Base-by-base conservation (phyloP, 331 rosid genomes). In the Malus hybrid region DNA sequence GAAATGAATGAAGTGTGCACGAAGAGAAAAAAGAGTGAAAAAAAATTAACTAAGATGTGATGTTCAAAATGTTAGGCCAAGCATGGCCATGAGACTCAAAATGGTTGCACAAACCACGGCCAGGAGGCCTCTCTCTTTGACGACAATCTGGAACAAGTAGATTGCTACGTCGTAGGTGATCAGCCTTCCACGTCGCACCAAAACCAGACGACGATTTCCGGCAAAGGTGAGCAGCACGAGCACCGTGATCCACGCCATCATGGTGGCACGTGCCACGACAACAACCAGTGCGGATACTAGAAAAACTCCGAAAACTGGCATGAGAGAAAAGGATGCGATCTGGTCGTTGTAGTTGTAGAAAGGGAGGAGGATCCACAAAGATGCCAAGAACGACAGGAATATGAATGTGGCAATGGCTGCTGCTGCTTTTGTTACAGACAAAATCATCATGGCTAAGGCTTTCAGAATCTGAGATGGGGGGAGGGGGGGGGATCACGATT, bases 191-290 rank as follows among this genome's bases (percentile, higher is more conserved):
- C 73, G 85, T 46, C 71, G 74, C 39, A 85, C 85, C 85, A 93
- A 81, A 42, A 88, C 89, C 71, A 76, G 81, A 36, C 91, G 88
- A 27, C 90, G 88, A 19, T 87, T 87, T 12, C 97, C 93, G 0
- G 89, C 81, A 59, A 89, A 81, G 6, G 86, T 70, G 24, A 90
- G 73, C 52, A 93, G 83, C 75, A 90, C 98, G 78, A 93, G 61
- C n/a, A 93, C 84, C 2, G 92, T 93, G 85, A 91, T 83, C 89
- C 95, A 91, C 12, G 84, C 55, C 55, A 91, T 61, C 86, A 89
- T 77, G 63, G 88, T 81, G 77, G 88, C 91, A 5, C 96, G 80
- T 42, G 86, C 87, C 2, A 80, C 78, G 65, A 80, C 52, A 12
- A 88, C 73, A 31, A 59, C 73, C 61, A 76, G 33, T 28, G 32